A percentile compares a stretch with the other conserved stretches of the same genome.
Evolutionary conservation across 2,329 filamentous ascomycete genomes (phyloP).

Genomic region (Xylariomycetidae sp.): DNA sequence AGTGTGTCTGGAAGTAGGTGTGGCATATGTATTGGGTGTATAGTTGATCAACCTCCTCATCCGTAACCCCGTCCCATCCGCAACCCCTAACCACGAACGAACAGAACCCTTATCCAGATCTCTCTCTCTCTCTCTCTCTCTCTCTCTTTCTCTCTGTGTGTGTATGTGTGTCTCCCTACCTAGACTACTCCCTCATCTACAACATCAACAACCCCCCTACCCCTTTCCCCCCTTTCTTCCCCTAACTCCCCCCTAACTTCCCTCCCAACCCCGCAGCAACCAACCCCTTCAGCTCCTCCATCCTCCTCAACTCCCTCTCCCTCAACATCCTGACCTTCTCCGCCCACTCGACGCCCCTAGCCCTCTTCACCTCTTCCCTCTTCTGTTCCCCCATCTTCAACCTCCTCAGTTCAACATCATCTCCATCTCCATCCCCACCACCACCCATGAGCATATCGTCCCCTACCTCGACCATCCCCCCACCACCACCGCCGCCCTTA

Average conservation of each 20-base stretch:
- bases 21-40: too few species aligned
- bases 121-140: too few species aligned
- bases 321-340: constrained; percentile 65
- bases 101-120: too few species aligned
- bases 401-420: too few species aligned
- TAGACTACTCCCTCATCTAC: too few species aligned
- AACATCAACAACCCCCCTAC: not conserved
- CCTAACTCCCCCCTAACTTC: not conserved
- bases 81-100: too few species aligned
- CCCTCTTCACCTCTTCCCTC: constrained; percentile 66
- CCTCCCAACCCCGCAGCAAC: constrained; percentile 72
- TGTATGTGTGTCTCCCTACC: too few species aligned
- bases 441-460: constrained; percentile 78
- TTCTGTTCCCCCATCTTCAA: constrained; percentile 59
- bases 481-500: constrained; percentile 48
- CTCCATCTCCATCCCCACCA: constrained; percentile 38
- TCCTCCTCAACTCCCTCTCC: constrained; percentile 77
- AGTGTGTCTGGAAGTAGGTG: too few species aligned
- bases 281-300: constrained; percentile 74
- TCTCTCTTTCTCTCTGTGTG: too few species aligned
- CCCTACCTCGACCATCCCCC: constrained; percentile 47
- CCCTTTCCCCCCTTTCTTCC: not conserved
- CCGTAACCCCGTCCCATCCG: too few species aligned
- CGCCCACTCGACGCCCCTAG: constrained; percentile 73
- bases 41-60: too few species aligned